These are phyloP conservation scores for Hanseniaspora jakobsenii DNA, from an alignment of 805 yeast genomes.

Conservation along the genomic window DNA sequence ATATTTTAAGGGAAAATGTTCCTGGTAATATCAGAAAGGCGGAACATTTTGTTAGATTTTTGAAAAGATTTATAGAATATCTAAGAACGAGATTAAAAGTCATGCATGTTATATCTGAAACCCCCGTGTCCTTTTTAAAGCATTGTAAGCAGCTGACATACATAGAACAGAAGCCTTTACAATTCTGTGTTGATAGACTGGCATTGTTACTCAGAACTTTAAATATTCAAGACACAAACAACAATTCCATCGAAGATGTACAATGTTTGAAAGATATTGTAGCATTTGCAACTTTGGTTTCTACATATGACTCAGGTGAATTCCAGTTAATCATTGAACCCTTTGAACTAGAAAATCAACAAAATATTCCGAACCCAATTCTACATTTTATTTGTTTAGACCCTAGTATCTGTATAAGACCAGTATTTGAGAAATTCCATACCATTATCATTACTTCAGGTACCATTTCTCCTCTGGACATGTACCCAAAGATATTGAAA, in stretches of 20 bases:
- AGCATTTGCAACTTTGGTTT: slow-evolving; percentile 87
- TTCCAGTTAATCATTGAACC: slow-evolving; percentile 89
- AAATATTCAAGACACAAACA: slow-evolving; percentile 50
- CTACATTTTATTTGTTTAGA: slow-evolving; percentile 87
- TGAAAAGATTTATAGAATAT: slow-evolving; percentile 86
- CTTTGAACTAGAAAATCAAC: slow-evolving; percentile 81
- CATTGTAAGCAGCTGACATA: slow-evolving; percentile 88
- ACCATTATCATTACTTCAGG: slow-evolving; percentile 94
- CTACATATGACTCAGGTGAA: slow-evolving; percentile 85
- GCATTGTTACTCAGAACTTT: slow-evolving; percentile 80
- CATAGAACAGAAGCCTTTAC: slow-evolving; percentile 80
- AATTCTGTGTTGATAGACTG: slow-evolving; percentile 85
- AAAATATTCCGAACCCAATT: slow-evolving; percentile 93
- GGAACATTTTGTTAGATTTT: slow-evolving; percentile 88
- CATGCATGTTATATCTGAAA: slow-evolving; percentile 92
- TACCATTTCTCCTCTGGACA: slow-evolving; percentile 93
- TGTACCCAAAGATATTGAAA: slow-evolving; percentile 95
- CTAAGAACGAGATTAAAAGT: slow-evolving; percentile 96
- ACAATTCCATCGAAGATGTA: slow-evolving; percentile 59
- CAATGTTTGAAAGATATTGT: slow-evolving; percentile 90
- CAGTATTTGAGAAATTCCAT: slow-evolving; percentile 84
- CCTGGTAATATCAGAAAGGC: slow-evolving; percentile 97
- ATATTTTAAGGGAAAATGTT: slow-evolving; percentile 77
- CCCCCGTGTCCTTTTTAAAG: slow-evolving; percentile 83
- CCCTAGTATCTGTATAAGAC: slow-evolving; percentile 95